Evolutionary conservation across 2,329 filamentous ascomycete species (phyloP).

Genomic region (Monilinia aucupariae): DNA sequence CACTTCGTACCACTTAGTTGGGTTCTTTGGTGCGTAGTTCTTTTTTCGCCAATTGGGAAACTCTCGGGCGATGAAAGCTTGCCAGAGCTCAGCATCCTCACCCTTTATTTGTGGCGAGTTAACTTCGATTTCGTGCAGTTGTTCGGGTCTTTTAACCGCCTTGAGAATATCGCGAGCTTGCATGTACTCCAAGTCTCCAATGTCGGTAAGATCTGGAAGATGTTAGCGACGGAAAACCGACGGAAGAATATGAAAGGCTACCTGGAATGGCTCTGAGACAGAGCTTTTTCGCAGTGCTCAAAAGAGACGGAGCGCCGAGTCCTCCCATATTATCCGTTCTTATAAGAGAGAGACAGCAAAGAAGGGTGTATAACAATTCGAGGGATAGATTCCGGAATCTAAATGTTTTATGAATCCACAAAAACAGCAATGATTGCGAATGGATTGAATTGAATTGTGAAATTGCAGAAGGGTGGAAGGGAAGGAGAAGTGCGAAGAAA

Average conservation of each 20-base stretch:
- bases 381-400: background rate
- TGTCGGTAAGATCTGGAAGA: slow-evolving; percentile 53
- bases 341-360: background rate
- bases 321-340: background rate
- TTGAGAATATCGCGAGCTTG: slow-evolving; percentile 62
- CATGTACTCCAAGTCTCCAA: slow-evolving; percentile 66
- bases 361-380: background rate
- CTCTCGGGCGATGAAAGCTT: slow-evolving; percentile 70
- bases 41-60: slow-evolving; percentile 60
- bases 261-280: slow-evolving; percentile 49
- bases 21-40: slow-evolving; percentile 59
- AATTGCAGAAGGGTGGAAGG: no score
- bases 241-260: slow-evolving; percentile 18
- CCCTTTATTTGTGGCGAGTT: slow-evolving; percentile 71
- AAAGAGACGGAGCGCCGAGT: slow-evolving; percentile 42
- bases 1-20: slow-evolving; percentile 69
- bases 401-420: background rate
- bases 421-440: background rate
- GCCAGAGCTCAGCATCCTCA: slow-evolving; percentile 69
- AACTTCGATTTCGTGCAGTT: slow-evolving; percentile 68
- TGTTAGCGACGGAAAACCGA: slow-evolving; percentile 5
- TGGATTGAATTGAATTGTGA: background rate
- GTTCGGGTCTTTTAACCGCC: slow-evolving; percentile 65
- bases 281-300: slow-evolving; percentile 46
- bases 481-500: background rate